These are phyloP conservation scores for Sphagnum fallax DNA, from an alignment of 228 moss, liverwort and hornwort genomes.

Conservation along the genomic window DNA sequence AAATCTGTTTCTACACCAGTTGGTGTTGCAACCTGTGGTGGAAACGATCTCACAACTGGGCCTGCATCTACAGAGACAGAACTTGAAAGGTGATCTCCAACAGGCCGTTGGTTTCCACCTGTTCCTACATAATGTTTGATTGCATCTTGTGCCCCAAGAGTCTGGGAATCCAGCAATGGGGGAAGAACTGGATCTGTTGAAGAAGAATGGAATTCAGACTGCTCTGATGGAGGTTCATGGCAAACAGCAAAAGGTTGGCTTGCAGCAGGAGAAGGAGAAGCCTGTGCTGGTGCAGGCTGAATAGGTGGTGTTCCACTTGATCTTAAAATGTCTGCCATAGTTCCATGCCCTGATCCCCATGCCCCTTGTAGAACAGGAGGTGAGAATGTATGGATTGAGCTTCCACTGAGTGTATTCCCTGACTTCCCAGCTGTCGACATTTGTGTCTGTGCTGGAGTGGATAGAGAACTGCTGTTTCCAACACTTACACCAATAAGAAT, in stretches of 20 bases:
- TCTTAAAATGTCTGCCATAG: conserved; percentile 93
- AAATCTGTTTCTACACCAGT: conserved; percentile 33
- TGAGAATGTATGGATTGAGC: conserved; percentile 39
- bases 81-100: conserved; percentile 44
- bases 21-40: conserved; percentile 12
- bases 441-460: conserved; percentile 21
- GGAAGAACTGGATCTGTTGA: conserved; percentile 83
- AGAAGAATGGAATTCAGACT: conserved; percentile 79
- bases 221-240: conserved; percentile 25
- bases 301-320: conserved; percentile 53
- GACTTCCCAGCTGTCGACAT: conserved; percentile 20
- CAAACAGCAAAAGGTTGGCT: conserved; percentile 12
- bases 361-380: conserved; percentile 54
- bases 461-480: conserved; percentile 31
- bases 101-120: conserved; percentile 65
- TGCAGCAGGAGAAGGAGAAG: conserved; percentile 19
- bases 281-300: conserved; percentile 28
- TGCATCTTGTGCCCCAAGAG: conserved; percentile 48
- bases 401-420: conserved; percentile 49
- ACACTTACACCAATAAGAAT: conserved; percentile 6
- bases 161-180: conserved; percentile 54
- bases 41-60: not conserved
- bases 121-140: conserved; percentile 67
- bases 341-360: conserved; percentile 82
- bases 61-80: conserved; percentile 23